These are phyloP conservation scores for Kwoniella botswanensis DNA, from an alignment of 768 basidiomycete genomes.

Conservation along the genomic window DNA sequence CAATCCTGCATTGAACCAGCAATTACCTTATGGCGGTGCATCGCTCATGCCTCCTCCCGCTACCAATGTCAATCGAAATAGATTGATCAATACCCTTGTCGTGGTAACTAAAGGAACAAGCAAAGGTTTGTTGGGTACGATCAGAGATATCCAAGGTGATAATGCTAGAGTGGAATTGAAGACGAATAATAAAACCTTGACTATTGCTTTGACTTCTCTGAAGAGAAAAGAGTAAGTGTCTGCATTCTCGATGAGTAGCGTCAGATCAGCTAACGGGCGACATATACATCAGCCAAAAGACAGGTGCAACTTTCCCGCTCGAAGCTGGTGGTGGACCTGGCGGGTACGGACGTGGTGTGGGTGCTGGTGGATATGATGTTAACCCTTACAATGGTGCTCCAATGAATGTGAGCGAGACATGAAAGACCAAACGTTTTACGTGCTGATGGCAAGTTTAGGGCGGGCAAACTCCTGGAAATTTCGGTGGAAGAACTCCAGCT, in stretches of 20 bases:
- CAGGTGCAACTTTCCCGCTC: slow-evolving; percentile 47
- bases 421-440: no score
- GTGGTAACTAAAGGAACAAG: slow-evolving; percentile 81
- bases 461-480: slow-evolving; percentile 38
- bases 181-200: slow-evolving; percentile 85
- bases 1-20: slow-evolving; percentile 72
- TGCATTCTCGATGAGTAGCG: no score
- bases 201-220: slow-evolving; percentile 80
- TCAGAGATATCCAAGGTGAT: slow-evolving; percentile 92
- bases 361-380: slow-evolving; percentile 45
- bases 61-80: slow-evolving; percentile 57
- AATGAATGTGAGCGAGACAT: slow-evolving; percentile 27
- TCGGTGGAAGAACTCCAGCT: slow-evolving; percentile 59
- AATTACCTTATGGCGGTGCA: slow-evolving; percentile 49
- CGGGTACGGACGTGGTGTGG: slow-evolving; percentile 20
- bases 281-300: slow-evolving; percentile 29
- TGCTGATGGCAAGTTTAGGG: slow-evolving; percentile 36
- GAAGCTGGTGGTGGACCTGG: slow-evolving; percentile 33
- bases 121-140: slow-evolving; percentile 87
- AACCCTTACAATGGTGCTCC: slow-evolving; percentile 42
- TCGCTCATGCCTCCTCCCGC: slow-evolving; percentile 48
- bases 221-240: slow-evolving; percentile 70
- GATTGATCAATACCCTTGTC: slow-evolving; percentile 79
- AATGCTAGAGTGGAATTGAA: slow-evolving; percentile 87
- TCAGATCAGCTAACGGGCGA: slow-evolving; percentile 1